Base-by-base conservation (phyloP, 331 rosid species). In the Cydonia oblonga region DNA sequence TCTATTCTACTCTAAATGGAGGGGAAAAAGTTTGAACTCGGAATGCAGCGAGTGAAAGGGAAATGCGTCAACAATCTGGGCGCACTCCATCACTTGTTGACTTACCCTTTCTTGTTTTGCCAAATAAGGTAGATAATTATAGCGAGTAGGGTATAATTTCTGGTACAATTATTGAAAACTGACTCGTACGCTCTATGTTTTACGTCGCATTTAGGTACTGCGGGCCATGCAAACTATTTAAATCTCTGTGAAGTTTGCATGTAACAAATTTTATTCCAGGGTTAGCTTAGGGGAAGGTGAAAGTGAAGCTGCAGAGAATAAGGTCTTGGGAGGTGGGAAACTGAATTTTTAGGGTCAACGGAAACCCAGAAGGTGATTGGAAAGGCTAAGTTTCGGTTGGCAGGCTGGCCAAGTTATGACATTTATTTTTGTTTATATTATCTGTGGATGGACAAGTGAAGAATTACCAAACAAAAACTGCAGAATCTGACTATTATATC, bases 331-430 rank as follows among this genome's bases (percentile, higher is more conserved):
- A n/a, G 58, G 46, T 64, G 44, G 42, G 42, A 72, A 38, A 38
- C 44, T 10, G 13, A 38, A 38, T 10, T 38, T 38, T 38, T 38
- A 38, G 44, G 44, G 44, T 38, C 44, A 38, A 38, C 14, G 10
- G 44, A 38, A 72, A 62, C 49, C 51, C 29, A 56, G 62, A 49
- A 68, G 63, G 63, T 49, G 30, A 53, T 73, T 73, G 58, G 70
- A 14, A 44, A 20, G 76, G 63, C 15, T 5, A 32, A 23, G 63
- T 13, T 22, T 57, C 9, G 9, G 28, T 57, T 57, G 63, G 16
- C 63, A 23, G 29, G 26, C 7, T 57, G 18, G 62, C 16, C 18
- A 20, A 22, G 54, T 16, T 25, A 3, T 25, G 10, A 3, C 64
- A 59, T 25, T 59, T 25, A 25, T 59, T 24, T 58, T 1, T 58